phyloP scores from a whole-genome alignment of 805 yeast species.

The Lachancea lanzarotensis region DNA sequence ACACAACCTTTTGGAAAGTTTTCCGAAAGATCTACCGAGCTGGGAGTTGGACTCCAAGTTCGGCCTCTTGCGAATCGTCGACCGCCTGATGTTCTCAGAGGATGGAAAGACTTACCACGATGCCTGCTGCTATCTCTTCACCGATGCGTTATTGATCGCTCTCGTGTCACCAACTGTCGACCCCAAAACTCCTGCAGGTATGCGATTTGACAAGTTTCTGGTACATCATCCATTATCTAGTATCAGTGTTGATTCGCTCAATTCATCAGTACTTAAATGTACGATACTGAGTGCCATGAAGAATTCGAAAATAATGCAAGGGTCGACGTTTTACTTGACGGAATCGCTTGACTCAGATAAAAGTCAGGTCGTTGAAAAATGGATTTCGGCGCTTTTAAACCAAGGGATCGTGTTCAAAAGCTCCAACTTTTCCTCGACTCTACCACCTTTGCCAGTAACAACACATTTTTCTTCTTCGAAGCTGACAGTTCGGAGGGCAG shows the following conservation, averaged over 20 bases:
- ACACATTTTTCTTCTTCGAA: not conserved
- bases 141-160: constrained; percentile 19
- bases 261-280: constrained; percentile 22
- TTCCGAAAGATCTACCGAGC: constrained; percentile 16
- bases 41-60: constrained; percentile 28
- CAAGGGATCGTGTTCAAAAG: constrained; percentile 4
- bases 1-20: constrained; percentile 18
- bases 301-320: constrained; percentile 10
- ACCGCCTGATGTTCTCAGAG: constrained; percentile 28
- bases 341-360: constrained; percentile 26
- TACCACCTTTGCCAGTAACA: constrained; percentile 15
- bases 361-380: constrained; percentile 33
- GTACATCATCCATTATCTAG: constrained; percentile 12
- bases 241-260: constrained; percentile 17
- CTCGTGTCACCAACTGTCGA: constrained; percentile 7
- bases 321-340: constrained; percentile 15
- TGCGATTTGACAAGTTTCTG: constrained; percentile 12
- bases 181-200: constrained; percentile 6
- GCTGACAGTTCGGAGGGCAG: not conserved
- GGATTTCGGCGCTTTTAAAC: constrained; percentile 37
- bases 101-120: constrained; percentile 23
- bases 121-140: constrained; percentile 33
- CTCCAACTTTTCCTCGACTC: constrained; percentile 14
- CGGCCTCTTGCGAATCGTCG: constrained; percentile 35
- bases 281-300: constrained; percentile 1